Conservation (phyloP, 352 stramenopile genomes). For the Phytopythium chamaehyphon region DNA sequence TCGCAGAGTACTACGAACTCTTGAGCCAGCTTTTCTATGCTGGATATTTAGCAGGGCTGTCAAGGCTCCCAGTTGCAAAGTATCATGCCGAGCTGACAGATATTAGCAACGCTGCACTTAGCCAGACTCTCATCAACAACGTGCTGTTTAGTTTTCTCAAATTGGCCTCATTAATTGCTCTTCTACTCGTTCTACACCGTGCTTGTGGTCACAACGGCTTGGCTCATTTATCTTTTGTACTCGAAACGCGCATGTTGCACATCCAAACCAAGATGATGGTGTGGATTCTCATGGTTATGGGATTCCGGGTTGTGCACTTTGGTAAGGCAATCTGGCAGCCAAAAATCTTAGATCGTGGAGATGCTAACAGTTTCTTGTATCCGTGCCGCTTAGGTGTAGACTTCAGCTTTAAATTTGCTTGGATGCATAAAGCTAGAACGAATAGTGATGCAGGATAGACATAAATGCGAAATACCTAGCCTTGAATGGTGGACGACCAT, state of each 20-base stretch:
- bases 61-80: slow-evolving; percentile 9
- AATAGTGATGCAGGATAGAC: no score
- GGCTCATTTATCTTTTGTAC: slow-evolving; percentile 16
- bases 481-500: no score
- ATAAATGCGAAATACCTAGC: no score
- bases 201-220: slow-evolving; percentile 5
- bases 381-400: slow-evolving; percentile 10
- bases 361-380: neutral
- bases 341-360: neutral
- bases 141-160: slow-evolving; percentile 11
- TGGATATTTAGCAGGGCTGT: slow-evolving; percentile 8
- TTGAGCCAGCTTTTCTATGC: slow-evolving; percentile 23
- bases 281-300: slow-evolving; percentile 21
- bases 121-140: slow-evolving; percentile 3
- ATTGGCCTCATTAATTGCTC: slow-evolving; percentile 10
- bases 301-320: slow-evolving; percentile 20
- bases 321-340: slow-evolving; percentile 3
- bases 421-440: no score
- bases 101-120: neutral
- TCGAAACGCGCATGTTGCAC: slow-evolving; percentile 13
- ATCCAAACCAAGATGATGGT: slow-evolving; percentile 24
- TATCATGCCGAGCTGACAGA: slow-evolving; percentile 21
- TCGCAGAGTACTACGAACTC: slow-evolving; percentile 29
- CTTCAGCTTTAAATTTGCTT: slow-evolving; percentile 21
- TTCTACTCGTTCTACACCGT: neutral